phyloP scores from a whole-genome alignment of 2,329 filamentous ascomycete genomes.

The Alternaria brassicicola region DNA sequence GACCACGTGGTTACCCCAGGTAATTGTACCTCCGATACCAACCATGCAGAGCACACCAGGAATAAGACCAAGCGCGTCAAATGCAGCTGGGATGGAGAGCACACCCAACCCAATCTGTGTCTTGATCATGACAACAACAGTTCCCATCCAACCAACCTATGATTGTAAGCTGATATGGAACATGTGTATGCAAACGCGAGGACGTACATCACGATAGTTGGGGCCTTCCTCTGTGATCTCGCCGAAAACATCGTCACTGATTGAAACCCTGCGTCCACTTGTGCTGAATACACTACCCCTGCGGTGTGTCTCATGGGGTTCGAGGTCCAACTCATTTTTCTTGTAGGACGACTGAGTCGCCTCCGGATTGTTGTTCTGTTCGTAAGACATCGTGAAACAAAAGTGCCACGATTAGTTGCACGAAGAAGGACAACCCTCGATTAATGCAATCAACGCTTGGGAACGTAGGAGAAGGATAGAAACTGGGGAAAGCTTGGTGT shows the following conservation, averaged over 20 bases:
- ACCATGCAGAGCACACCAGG: conserved; percentile 54
- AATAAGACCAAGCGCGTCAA: conserved; percentile 54
- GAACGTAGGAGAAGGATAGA: background rate
- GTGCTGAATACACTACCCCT: background rate
- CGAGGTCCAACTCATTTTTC: background rate
- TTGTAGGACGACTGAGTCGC: background rate
- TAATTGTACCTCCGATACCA: background rate
- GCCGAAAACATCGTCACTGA: background rate
- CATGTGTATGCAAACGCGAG: background rate
- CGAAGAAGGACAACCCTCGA: background rate
- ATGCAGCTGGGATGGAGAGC: conserved; percentile 54
- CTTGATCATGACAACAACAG: background rate
- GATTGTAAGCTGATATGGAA: background rate
- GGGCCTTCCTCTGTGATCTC: background rate
- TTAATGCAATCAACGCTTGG: background rate
- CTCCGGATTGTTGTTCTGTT: background rate
- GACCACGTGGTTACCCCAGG: background rate
- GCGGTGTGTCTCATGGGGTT: background rate
- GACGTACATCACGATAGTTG: background rate
- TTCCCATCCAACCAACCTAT: background rate
- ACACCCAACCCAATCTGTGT: conserved; percentile 37
- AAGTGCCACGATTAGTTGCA: background rate
- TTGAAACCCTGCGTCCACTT: background rate
- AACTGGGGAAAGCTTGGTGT: background rate
- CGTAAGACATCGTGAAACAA: background rate